These are phyloP conservation scores for Begonia peltatifolia DNA, from an alignment of 306 rosid species.

Conservation along the genomic window DNA sequence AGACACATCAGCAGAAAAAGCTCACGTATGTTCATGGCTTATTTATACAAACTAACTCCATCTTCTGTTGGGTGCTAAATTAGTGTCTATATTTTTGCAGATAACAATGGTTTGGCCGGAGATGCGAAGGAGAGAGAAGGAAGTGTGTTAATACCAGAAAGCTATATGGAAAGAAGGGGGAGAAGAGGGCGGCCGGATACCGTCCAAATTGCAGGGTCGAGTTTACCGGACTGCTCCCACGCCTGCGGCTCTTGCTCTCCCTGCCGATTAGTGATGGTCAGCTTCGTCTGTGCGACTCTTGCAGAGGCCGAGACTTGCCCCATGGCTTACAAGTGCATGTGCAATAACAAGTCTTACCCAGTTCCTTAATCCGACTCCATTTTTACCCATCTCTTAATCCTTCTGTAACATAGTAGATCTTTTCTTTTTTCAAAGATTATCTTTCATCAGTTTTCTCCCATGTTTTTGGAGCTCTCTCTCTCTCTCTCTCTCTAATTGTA, in stretches of 20 bases:
- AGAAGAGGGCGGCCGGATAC: conserved; percentile 24
- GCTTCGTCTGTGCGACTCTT: conserved; percentile 55
- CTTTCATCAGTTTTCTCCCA: background rate
- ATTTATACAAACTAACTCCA: conserved; percentile 17
- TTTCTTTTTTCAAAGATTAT: background rate
- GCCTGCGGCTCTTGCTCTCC: conserved; percentile 82
- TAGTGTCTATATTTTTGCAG: background rate
- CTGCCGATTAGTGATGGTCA: conserved; percentile 61
- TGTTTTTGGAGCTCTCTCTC: background rate
- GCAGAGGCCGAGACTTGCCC: conserved; percentile 84
- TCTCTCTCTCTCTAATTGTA: conserved; percentile 4
- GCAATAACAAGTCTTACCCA: conserved; percentile 65
- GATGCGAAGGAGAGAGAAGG: background rate
- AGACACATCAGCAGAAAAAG: conserved; percentile 29
- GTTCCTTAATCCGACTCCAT: conserved; percentile 29
- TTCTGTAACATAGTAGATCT: too few relatives aligned
- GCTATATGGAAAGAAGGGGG: background rate
- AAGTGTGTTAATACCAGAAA: background rate
- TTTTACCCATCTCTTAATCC: too few relatives aligned
- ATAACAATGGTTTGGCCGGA: too few relatives aligned
- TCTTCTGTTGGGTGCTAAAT: background rate
- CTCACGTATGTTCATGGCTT: conserved; percentile 7
- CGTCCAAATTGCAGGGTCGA: conserved; percentile 54
- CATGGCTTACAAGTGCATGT: conserved; percentile 90
- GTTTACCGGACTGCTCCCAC: conserved; percentile 72